phyloP scores from a whole-genome alignment of 352 stramenopile genomes.

The Phytophthora litchii region DNA sequence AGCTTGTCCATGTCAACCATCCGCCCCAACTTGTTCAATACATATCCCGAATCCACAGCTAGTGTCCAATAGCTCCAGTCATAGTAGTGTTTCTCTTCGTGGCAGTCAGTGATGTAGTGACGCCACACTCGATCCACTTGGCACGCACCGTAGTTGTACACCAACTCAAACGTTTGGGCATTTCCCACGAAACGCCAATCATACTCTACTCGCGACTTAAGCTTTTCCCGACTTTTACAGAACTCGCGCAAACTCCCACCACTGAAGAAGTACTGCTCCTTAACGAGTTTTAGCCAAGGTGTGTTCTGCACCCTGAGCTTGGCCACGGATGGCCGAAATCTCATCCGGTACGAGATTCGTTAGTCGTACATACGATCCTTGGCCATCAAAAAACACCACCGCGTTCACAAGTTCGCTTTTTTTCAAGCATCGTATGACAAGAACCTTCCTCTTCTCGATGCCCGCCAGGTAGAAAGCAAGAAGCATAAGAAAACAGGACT shows the following conservation, averaged over 20 bases:
- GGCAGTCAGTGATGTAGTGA: constrained; percentile 20
- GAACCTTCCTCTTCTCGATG: constrained; percentile 19
- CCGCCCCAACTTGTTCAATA: constrained; percentile 17
- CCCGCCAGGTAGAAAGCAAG: constrained; percentile 23
- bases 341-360: constrained; percentile 3
- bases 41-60: constrained; percentile 22
- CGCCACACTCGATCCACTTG: constrained; percentile 24
- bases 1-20: constrained; percentile 22
- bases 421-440: constrained; percentile 33
- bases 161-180: constrained; percentile 12
- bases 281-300: constrained; percentile 20
- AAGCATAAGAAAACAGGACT: constrained; percentile 33
- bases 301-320: constrained; percentile 1
- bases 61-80: background rate
- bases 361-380: constrained; percentile 11
- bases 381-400: constrained; percentile 23
- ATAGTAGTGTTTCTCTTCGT: constrained; percentile 16
- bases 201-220: constrained; percentile 1
- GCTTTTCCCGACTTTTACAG: constrained; percentile 1
- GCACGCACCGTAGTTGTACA: constrained; percentile 11
- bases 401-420: constrained; percentile 1
- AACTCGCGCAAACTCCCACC: constrained; percentile 34
- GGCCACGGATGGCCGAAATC: background rate
- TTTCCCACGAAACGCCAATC: background rate
- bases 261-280: constrained; percentile 31